phyloP scores from a whole-genome alignment of 495 filamentous ascomycete genomes.

The Aspergillus diversus region DNA sequence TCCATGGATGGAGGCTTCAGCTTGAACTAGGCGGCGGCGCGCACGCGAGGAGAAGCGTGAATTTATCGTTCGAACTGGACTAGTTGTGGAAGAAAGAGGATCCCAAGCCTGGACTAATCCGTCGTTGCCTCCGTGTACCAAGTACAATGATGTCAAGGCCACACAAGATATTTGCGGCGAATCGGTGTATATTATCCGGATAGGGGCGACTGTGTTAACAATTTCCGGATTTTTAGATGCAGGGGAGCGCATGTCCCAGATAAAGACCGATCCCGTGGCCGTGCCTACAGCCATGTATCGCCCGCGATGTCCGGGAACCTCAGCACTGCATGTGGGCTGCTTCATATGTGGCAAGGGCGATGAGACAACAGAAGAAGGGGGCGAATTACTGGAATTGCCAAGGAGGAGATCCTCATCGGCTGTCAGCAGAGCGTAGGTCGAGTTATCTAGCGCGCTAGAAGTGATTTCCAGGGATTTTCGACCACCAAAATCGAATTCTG shows the following conservation, averaged over 20 bases:
- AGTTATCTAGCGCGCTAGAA: slow-evolving; percentile 74
- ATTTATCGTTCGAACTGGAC: slow-evolving; percentile 85
- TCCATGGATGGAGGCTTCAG: slow-evolving; percentile 65
- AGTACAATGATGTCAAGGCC: slow-evolving; percentile 82
- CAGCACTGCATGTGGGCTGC: slow-evolving; percentile 41
- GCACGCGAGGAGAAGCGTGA: slow-evolving; percentile 84
- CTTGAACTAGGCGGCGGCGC: slow-evolving; percentile 71
- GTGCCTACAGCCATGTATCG: slow-evolving; percentile 84
- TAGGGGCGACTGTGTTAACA: slow-evolving; percentile 60
- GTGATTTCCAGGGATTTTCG: slow-evolving; percentile 63
- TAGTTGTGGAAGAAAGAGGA: slow-evolving; percentile 77
- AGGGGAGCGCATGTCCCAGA: slow-evolving; percentile 84
- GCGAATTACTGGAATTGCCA: slow-evolving; percentile 56
- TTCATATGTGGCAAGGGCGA: slow-evolving; percentile 59
- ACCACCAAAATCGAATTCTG: slow-evolving; percentile 59
- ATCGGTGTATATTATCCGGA: slow-evolving; percentile 86
- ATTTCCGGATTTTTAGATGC: slow-evolving; percentile 51
- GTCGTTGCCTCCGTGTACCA: slow-evolving; percentile 93
- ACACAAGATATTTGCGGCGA: slow-evolving; percentile 86
- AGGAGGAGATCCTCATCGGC: slow-evolving; percentile 76
- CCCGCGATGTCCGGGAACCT: slow-evolving; percentile 81
- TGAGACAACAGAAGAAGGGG: slow-evolving; percentile 58
- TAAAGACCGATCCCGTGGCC: slow-evolving; percentile 69
- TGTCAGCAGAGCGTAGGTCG: slow-evolving; percentile 68
- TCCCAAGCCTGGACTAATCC: slow-evolving; percentile 98